Conservation (phyloP, 75 land plant species). For the Sequoiadendron giganteum region DNA sequence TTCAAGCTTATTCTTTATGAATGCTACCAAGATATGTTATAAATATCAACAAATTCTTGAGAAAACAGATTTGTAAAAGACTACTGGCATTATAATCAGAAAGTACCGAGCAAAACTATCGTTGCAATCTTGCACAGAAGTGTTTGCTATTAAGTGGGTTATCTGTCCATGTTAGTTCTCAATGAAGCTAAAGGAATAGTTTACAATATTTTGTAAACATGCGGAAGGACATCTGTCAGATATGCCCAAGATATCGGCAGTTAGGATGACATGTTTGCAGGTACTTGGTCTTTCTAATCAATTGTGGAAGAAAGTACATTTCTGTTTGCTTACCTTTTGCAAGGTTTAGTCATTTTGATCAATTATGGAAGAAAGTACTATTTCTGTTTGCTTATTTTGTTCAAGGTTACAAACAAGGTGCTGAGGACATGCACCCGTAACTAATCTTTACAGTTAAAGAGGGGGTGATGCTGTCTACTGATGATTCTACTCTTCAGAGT, state of each 20-base stretch:
- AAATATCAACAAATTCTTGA: no score
- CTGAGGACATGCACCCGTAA: not conserved
- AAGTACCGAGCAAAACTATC: not conserved
- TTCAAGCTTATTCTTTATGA: no score
- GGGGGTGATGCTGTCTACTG: not conserved
- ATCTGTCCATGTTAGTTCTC: not conserved
- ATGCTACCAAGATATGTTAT: no score
- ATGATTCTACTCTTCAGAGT: not conserved
- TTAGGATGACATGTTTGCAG: not conserved
- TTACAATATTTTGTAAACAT: not conserved
- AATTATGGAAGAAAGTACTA: not conserved
- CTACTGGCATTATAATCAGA: not conserved
- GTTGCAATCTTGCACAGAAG: not conserved
- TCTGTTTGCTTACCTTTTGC: not conserved
- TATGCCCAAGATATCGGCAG: not conserved
- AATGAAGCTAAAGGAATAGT: not conserved
- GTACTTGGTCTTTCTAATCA: not conserved
- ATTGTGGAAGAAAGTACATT: not conserved
- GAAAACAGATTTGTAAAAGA: no score
- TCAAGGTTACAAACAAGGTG: not conserved
- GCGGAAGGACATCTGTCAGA: not conserved
- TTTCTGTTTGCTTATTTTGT: not conserved
- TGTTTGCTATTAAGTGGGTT: not conserved
- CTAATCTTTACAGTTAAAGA: not conserved
- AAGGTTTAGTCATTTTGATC: not conserved